Conservation (phyloP, 805 yeast genomes). For the Yarrowia divulgata region DNA sequence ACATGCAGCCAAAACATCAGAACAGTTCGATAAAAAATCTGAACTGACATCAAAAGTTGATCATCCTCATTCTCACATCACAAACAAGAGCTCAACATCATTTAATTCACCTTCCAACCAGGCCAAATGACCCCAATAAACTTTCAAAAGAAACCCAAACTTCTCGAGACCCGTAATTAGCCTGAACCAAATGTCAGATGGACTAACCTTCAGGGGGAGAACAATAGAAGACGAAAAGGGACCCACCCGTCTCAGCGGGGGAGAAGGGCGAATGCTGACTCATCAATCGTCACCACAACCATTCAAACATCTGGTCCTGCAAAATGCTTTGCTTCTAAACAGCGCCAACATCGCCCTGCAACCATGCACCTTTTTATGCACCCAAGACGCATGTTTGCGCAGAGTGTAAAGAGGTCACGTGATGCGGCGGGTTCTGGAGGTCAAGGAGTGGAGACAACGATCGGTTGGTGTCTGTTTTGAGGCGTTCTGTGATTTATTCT, state of each 20-base stretch:
- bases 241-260: neutral
- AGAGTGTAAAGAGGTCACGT: no score
- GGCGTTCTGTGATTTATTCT: neutral
- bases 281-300: neutral
- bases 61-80: no score
- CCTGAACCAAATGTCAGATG: neutral
- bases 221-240: neutral
- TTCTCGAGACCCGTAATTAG: neutral
- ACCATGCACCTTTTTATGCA: neutral
- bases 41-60: no score
- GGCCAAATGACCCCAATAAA: neutral
- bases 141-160: slow-evolving; percentile 2
- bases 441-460: no score
- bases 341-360: neutral
- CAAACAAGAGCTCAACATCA: no score
- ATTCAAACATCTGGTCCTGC: neutral
- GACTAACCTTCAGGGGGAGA: neutral
- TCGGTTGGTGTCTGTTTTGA: neutral
- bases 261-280: no score
- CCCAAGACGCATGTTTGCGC: no score
- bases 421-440: no score
- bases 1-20: no score
- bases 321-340: neutral
- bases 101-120: no score
- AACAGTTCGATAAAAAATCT: no score